Evolutionary conservation across 352 stramenopile genomes (phyloP), one percentile per base, ranked within the genome.

Genomic region (Phytopythium ostracodes): DNA sequence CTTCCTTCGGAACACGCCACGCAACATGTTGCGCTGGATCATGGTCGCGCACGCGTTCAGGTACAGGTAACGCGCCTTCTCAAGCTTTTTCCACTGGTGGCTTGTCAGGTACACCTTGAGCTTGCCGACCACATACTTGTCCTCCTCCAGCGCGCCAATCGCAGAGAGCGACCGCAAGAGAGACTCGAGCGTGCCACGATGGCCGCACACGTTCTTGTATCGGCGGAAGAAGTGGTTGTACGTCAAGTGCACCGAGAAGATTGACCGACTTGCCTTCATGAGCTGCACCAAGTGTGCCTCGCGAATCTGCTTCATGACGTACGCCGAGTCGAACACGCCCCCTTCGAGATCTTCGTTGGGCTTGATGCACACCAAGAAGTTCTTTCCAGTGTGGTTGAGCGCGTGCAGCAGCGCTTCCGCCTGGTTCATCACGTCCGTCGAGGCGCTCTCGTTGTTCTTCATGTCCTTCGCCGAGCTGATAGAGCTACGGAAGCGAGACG

Each of bases 321-420:
- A 89, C 1, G 73, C 71, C 25, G 83, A 87, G 53, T 94, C 79
- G 17, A 94, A 90, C 18, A 73, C 59, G 0, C 70, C 73, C 68
- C 88, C 71, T 70, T 89, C 74, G 18, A 91, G 70, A 11, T 81
- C 68, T 44, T 80, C 71, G 42, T 80, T 89, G 17, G 85, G 83
- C 51, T 94, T 94, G n/a, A 94, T 57, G 27, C 85, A 94, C 15
- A 92, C 80, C 35, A 91, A 36, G 59, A 94, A 92, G 63, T 94
- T 86, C 66, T 91, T 89, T 1, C 83, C 85, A 0, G 84, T 92
- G 56, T 87, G 76, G 52, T 81, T 83, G 1, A 94, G 63, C 4
- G 81, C 85, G 35, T 87, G 77, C 17, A 92, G 67, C 17, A 94
- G 54, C 6, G 81, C 81, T 54, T 88, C 78, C 7, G 81, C 75